Evolutionary conservation across 1,284 basidiomycete species (phyloP), one percentile per base, ranked within the genome.

Genomic region (Ceratobasidium sp.): DNA sequence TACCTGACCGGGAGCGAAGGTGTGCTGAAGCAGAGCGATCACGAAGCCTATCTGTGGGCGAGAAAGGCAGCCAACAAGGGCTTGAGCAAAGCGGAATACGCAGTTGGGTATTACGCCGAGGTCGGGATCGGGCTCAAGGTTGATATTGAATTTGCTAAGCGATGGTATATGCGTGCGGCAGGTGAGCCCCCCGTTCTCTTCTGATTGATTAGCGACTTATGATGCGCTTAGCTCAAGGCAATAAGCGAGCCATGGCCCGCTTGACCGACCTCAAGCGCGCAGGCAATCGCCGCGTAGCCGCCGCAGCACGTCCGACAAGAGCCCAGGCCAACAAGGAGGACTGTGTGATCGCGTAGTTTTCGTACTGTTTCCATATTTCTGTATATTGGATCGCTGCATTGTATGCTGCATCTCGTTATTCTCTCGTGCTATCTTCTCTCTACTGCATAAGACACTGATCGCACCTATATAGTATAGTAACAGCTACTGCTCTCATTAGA

Each of bases 121-220:
- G 93, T 97, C 28, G 97, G 97, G 3, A 99, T 99, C 77, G 97
- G 97, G 28, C 92, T 98, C 78, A 96, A 96, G 82, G 92, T 94
- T 78, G 96, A 99, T 78, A 81, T 96, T 53, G 97, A 98, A 75
- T 92, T 97, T 80, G 96, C 97, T 21, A 98, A 97, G 82, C 86
- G 93, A 77, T 99, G 97, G 96, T 99, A 99, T 81, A 97, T 97
- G 93, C 89, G 97, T 52, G 94, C 96, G 58, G 94, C 96, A 75
- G 94, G 94, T 97, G 77, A 74, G 92, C 86, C 43, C 48, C 71
- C 52, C 74, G 36, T 74, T 23, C 12, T 34, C 41, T 32, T 18
- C 45, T 18, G 57, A 6, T 28, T 67, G n/a, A 23, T 34, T 60
- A 48, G 41, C 4, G 55, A 65, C 6, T 58, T 16, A 41, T 58